Percentiles rank a stretch among this genome's conserved stretches.
Conservation (phyloP, 768 basidiomycete genomes). For the Suillus sp. region DNA sequence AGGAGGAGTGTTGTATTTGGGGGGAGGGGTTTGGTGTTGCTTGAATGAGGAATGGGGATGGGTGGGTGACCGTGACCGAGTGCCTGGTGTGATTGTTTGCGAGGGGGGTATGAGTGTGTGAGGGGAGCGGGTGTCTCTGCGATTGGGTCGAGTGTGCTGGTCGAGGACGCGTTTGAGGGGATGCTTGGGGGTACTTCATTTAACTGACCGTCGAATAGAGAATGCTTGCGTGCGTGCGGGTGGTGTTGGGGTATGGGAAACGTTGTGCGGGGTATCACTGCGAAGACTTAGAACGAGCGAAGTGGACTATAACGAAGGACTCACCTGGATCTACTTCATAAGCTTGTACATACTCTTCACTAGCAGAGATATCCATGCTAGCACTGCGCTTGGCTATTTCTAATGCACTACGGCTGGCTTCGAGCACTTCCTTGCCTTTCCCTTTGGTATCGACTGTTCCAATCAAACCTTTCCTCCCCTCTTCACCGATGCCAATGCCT, state of each 20-base stretch:
- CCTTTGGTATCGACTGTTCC: slow-evolving; percentile 36
- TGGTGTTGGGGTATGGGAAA: slow-evolving; percentile 61
- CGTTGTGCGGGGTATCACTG: slow-evolving; percentile 51
- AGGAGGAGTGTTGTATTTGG: slow-evolving; percentile 69
- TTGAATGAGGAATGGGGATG: slow-evolving; percentile 19
- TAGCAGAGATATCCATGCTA: slow-evolving; percentile 4
- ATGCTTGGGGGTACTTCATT: slow-evolving; percentile 29
- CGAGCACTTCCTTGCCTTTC: slow-evolving; percentile 50
- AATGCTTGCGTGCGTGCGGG: slow-evolving; percentile 78
- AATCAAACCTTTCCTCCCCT: slow-evolving; percentile 54
- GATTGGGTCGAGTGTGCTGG: slow-evolving; percentile 52
- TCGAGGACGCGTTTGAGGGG: slow-evolving; percentile 37
- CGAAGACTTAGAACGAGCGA: slow-evolving; percentile 15
- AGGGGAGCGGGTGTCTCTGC: slow-evolving; percentile 43
- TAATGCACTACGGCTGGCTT: slow-evolving; percentile 54
- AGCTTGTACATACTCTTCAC: slow-evolving; percentile 32
- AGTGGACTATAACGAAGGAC: neutral
- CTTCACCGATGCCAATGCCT: slow-evolving; percentile 33
- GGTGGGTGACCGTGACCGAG: slow-evolving; percentile 48
- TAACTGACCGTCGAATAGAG: slow-evolving; percentile 55
- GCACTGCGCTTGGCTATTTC: slow-evolving; percentile 42
- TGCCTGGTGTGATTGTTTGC: slow-evolving; percentile 43
- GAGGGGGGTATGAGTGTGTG: slow-evolving; percentile 41
- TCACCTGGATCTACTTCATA: slow-evolving; percentile 29
- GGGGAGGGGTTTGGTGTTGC: slow-evolving; percentile 42